Evolutionary conservation across 2,329 filamentous ascomycete species (phyloP).

Genomic region (Fusarium napiforme): DNA sequence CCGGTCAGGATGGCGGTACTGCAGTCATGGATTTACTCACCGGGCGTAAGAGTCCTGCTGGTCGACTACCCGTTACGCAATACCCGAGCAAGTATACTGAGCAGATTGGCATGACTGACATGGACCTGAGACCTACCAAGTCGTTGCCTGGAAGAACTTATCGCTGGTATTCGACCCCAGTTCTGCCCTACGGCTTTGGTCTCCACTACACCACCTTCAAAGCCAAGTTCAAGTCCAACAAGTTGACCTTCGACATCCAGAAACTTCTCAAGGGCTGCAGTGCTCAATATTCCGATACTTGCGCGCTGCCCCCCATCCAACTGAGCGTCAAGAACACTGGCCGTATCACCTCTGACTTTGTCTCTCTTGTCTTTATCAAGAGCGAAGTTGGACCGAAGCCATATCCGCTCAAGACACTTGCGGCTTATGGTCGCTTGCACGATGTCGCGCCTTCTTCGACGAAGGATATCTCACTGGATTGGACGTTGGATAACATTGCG

Average conservation of each 20-base stretch:
- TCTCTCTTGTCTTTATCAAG: background rate
- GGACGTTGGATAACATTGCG: conserved; percentile 11
- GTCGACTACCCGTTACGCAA: background rate
- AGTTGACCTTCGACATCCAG: background rate
- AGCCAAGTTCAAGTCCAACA: background rate
- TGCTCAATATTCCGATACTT: background rate
- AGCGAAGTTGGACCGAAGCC: conserved; percentile 1
- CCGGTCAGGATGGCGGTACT: conserved; percentile 5
- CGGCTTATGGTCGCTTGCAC: background rate
- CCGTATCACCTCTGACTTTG: background rate
- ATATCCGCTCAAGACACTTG: conserved; percentile 2
- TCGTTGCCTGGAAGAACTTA: conserved; percentile 1
- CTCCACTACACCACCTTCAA: conserved; percentile 11
- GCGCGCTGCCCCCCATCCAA: background rate
- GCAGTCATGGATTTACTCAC: conserved; percentile 1
- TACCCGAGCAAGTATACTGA: background rate
- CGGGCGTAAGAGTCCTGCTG: background rate
- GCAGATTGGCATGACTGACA: background rate
- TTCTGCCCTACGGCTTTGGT: background rate
- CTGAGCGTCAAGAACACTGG: conserved; percentile 3
- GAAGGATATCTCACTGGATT: background rate
- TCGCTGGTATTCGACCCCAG: background rate
- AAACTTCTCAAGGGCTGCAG: background rate
- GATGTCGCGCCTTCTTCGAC: background rate
- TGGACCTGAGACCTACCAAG: conserved; percentile 4